Evolutionary conservation across 2,329 filamentous ascomycete genomes (phyloP), one percentile per base, ranked within the genome.

Genomic region (Colletotrichum siamense): DNA sequence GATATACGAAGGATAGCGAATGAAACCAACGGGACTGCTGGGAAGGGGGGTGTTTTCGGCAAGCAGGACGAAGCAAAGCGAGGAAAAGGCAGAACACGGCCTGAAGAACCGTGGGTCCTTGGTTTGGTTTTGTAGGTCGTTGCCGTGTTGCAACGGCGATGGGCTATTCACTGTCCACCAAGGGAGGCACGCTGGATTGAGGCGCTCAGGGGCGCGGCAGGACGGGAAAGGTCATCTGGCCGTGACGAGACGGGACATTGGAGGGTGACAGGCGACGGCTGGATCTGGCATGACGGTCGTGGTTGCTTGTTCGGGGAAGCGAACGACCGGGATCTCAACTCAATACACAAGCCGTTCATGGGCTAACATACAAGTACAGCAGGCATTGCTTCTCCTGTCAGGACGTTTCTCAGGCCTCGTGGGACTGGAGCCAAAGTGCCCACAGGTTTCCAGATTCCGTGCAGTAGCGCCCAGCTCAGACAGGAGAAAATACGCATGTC

Each of bases 71-170:
- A 75, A 49, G 26, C 44, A 24, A 34, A 69, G 44, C 65, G 57
- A 32, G 30, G 52, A 61, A 55, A 26, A 61, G 30, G 32, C 16
- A 30, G 24, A 44, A 67, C 16, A 39, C 22, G 18, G 13, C 8
- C n/a, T n/a, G 18, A 22, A 22, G 22, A 30, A 65, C 28, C 28
- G 15, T 61, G 57, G 44, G 69, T 64, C 32, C 8, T 13, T 18
- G n/a, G 32, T 32, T 63, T n/a, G 28, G 57, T 74, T 76, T 74
- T 73, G 64, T 69, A 76, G 13, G 22, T 26, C 26, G 16, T 34
- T 15, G 18, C 15, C 26, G 39, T 18, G 67, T 65, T 36, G 61
- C 71, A 71, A 34, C 63, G n/a, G 52, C 34, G 63, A 61, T 52
- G 39, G 69, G 5, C 18, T 26, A 10, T 30, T 39, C 26, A 9